Evolutionary conservation across 495 filamentous ascomycete genomes (phyloP).

Genomic region (Glutinoglossum americanum): DNA sequence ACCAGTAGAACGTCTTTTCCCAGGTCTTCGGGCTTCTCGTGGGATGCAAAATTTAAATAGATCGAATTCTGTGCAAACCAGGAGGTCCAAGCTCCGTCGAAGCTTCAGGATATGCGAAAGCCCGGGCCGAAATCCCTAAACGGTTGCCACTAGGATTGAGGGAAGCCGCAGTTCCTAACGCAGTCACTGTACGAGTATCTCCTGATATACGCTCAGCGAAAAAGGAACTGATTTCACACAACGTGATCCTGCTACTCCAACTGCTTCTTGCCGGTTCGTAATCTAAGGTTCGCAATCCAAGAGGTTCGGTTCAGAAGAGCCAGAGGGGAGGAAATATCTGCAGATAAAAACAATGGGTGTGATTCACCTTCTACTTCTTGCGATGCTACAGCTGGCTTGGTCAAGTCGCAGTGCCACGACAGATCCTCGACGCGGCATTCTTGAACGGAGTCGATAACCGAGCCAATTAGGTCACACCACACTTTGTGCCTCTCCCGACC

Average conservation of each 20-base stretch:
- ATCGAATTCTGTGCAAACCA: background rate
- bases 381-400: no score
- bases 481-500: no score
- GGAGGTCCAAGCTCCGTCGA: background rate
- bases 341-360: background rate
- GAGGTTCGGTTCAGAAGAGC: background rate
- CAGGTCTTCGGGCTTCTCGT: background rate
- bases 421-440: background rate
- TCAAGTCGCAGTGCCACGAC: background rate
- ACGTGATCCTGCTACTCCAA: background rate
- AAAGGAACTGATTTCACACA: no score
- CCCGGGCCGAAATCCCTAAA: background rate
- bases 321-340: background rate
- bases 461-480: background rate
- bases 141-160: background rate
- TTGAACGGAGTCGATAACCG: background rate
- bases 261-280: background rate
- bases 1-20: background rate
- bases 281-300: background rate
- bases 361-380: background rate
- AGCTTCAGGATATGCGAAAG: background rate
- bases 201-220: background rate
- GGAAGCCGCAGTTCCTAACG: background rate
- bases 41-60: background rate
- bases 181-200: background rate